Evolutionary conservation across 305 asterid genomes (phyloP), one percentile per base, ranked within the genome.

Genomic region (Fraxinus nigra): DNA sequence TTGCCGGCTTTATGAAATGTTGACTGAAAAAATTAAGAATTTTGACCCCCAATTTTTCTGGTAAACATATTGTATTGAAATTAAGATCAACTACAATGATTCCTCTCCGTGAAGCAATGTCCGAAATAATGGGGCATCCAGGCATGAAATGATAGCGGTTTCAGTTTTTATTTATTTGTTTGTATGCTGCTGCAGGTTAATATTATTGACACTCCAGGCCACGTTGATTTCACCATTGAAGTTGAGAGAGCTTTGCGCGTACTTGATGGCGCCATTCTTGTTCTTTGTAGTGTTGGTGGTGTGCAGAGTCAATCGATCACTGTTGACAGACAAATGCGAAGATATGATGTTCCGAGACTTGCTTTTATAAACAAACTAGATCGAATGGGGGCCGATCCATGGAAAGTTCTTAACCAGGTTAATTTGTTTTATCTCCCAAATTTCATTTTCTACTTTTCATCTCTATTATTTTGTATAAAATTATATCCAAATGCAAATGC

Each of bases 241-340:
- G 99, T 96, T 72, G 99, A 96, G 92, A 91, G 99, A 86, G 99
- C 99, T 84, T 88, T 96, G 80, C 98, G 97, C 83, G 99, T 96
- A 22, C 97, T 96, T 80, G 99, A 96, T 89, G 98, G 99, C 24
- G 99, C 99, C 72, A 82, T 96, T 88, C 97, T 94, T 73, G 98
- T 96, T 65, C 91, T 96, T 73, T 94, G 98, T 88, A 91, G 98
- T 80, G 99, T 96, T 85, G 99, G 98, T 81, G 99, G 99, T 78
- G 99, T 96, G 38, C 98, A 96, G 88, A 94, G 98, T 89, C 98
- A 96, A 86, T 96, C 98, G 40, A 94, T 94, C 65, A 96, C 99
- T 4, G 99, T 96, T 80, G 98, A 94, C 83, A 88, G 99, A 90
- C 99, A 96, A 88, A 94, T 94, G 98, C 89, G 95, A 87, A 93